Evolutionary conservation across 2,329 filamentous ascomycete genomes (phyloP), one percentile per base, ranked within the genome.

Genomic region (Fusarium domesticum): DNA sequence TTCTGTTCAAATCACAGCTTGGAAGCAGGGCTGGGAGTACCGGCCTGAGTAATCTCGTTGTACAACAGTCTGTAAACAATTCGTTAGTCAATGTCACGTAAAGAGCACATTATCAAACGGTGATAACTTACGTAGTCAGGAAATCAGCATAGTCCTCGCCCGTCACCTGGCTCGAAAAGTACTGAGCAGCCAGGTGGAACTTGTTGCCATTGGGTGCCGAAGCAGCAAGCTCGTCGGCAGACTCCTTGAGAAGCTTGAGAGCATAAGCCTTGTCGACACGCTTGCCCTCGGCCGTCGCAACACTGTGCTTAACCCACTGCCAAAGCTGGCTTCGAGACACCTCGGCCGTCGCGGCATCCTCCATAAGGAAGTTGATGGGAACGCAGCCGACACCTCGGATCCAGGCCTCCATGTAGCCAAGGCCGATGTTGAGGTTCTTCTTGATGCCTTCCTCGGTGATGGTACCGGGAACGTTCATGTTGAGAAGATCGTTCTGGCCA

Each of bases 391-490:
- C 80, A 25, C 92, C 93, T 51, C 91, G 86, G 48, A 97, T 77
- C 93, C 93, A 98, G 50, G 89, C 93, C 73, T 98, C 93, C 92
- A 97, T 98, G 73, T 98, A 98, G 39, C 87, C 87, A 6, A 98
- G 81, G 31, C 92, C 93, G 56, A 98, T 97, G 73, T 90, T 92
- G 54, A 98, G 77, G 75, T 97, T 98, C 84, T 96, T 96, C 64
- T 88, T 83, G 73, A 98, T 96, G 45, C 93, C 93, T 5, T 85
- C 89, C 70, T 97, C 92, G 59, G 92, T 96, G 66, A 98, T 79
- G 66, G 83, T 80, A 18, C 93, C 93, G 6, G 92, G 90, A 2
- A 97, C 87, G 63, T 97, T 97, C 87, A 96, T 97, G 79, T 97
- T 97, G 48, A 97, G 80, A 41, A 98, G 79, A 64, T 97, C 93